Percentiles rank a stretch among this genome's conserved stretches.
Conservation (phyloP, 2,329 filamentous ascomycete species). For the Ophiosphaerella korrae region DNA sequence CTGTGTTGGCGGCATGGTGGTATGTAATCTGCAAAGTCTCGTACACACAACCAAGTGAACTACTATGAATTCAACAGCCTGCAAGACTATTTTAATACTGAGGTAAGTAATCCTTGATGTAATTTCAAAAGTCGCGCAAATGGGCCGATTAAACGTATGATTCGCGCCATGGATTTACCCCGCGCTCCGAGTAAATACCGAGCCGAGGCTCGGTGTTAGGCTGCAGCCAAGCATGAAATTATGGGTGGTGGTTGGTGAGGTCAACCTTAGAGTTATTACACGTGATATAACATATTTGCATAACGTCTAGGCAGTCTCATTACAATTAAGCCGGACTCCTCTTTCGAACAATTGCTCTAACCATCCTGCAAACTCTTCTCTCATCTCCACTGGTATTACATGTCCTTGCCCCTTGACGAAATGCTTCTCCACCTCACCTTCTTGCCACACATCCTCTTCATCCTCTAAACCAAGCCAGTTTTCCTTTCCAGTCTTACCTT, state of each 20-base stretch:
- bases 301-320: too few species aligned
- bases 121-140: not conserved
- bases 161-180: slow-evolving; percentile 3
- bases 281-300: too few species aligned
- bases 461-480: slow-evolving; percentile 41
- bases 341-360: slow-evolving; percentile 64
- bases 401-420: slow-evolving; percentile 77
- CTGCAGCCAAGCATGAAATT: too few species aligned
- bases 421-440: slow-evolving; percentile 57
- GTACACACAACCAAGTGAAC: not conserved
- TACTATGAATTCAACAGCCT: too few species aligned
- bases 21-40: not conserved
- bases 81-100: not conserved
- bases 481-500: slow-evolving; percentile 39
- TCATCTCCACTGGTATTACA: slow-evolving; percentile 73
- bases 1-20: not conserved
- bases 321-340: slow-evolving; percentile 53
- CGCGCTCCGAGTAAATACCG: slow-evolving; percentile 5
- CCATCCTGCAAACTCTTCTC: slow-evolving; percentile 69
- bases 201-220: not conserved
- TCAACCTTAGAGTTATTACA: not conserved
- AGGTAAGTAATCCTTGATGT: not conserved
- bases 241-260: too few species aligned
- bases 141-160: not conserved
- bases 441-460: slow-evolving; percentile 42